Evolutionary conservation across 305 asterid genomes (phyloP).

Genomic region (Fraxinus albicans): DNA sequence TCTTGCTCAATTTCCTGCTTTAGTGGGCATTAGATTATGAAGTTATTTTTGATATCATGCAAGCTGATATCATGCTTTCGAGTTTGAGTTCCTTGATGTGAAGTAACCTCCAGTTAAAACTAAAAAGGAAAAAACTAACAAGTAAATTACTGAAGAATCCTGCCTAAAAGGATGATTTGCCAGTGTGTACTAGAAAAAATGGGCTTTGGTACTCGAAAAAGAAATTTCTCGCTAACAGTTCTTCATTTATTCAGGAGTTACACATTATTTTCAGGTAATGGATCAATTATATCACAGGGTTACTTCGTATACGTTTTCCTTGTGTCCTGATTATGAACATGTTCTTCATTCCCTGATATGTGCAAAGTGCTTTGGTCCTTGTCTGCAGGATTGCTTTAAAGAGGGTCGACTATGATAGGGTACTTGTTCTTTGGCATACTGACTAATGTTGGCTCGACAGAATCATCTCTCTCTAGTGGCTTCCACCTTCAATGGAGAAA

Average conservation of each 20-base stretch:
- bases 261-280: background rate
- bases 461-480: slow-evolving; percentile 54
- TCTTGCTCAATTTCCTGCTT: too few relatives aligned
- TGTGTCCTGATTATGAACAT: background rate
- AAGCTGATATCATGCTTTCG: background rate
- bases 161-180: background rate
- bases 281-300: background rate
- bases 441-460: slow-evolving; percentile 73
- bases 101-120: background rate
- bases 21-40: background rate
- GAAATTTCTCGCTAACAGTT: background rate
- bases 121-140: background rate
- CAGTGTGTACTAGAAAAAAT: background rate
- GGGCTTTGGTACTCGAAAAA: background rate
- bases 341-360: background rate
- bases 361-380: background rate
- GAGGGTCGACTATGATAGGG: slow-evolving; percentile 58
- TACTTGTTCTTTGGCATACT: slow-evolving; percentile 85
- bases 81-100: background rate
- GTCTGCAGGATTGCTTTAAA: slow-evolving; percentile 34
- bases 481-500: slow-evolving; percentile 57
- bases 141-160: background rate
- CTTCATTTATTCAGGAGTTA: background rate
- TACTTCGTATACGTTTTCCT: background rate
- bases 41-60: background rate